phyloP scores from a whole-genome alignment of 345 rosid genomes.

The Sonneratia caseolaris region DNA sequence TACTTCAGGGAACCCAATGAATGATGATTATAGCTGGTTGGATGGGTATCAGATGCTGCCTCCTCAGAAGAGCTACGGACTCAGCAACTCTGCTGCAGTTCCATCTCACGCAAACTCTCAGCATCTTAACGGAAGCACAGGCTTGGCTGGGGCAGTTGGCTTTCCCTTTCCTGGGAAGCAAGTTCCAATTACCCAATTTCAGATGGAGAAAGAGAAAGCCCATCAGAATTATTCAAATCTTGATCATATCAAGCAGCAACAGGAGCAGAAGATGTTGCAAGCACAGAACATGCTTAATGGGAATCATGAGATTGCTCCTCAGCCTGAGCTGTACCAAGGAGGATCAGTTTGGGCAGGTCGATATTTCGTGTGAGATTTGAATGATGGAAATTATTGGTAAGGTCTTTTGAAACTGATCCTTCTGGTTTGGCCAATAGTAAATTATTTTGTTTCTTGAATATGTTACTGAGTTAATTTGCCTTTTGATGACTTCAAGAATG shows the following conservation, averaged over 20 bases:
- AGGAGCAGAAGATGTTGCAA: constrained; percentile 38
- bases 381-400: constrained; percentile 40
- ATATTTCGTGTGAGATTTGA: constrained; percentile 68
- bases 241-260: constrained; percentile 36
- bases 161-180: constrained; percentile 92
- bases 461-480: background rate
- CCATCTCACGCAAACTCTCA: constrained; percentile 40
- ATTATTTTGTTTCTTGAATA: background rate
- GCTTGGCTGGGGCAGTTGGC: constrained; percentile 39
- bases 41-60: constrained; percentile 78
- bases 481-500: constrained; percentile 38
- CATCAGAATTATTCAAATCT: constrained; percentile 38
- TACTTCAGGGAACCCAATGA: constrained; percentile 12
- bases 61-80: constrained; percentile 31
- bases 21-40: constrained; percentile 96
- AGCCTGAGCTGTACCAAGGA: constrained; percentile 77
- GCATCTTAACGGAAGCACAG: constrained; percentile 35
- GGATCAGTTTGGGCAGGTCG: constrained; percentile 75
- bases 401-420: constrained; percentile 9
- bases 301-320: constrained; percentile 46
- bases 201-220: constrained; percentile 36
- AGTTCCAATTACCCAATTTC: constrained; percentile 39
- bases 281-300: constrained; percentile 24
- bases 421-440: background rate
- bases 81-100: constrained; percentile 32